These are phyloP conservation scores for Nannochloropsis gaditana DNA, from an alignment of 108 stramenopile species.

Conservation along the genomic window DNA sequence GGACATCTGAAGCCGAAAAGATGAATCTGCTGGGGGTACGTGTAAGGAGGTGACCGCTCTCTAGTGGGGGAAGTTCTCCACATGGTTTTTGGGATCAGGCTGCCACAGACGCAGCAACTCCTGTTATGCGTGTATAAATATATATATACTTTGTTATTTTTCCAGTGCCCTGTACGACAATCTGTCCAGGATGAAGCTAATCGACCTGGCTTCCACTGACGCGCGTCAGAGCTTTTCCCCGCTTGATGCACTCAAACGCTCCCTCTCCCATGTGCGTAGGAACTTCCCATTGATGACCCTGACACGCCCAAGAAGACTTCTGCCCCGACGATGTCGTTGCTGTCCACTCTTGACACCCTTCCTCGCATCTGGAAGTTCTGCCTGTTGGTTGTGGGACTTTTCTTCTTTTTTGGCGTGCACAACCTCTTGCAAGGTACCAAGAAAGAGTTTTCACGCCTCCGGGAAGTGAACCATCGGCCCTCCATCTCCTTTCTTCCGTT, in stretches of 20 bases:
- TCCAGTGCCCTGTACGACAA: too few relatives aligned
- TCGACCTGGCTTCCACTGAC: too few relatives aligned
- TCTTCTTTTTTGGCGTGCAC: constrained; percentile 32
- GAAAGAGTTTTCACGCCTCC: too few relatives aligned
- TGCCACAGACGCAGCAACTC: too few relatives aligned
- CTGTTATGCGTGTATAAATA: too few relatives aligned
- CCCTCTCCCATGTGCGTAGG: neutral
- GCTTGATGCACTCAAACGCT: neutral
- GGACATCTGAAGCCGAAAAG: neutral
- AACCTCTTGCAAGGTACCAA: constrained; percentile 26
- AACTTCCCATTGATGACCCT: neutral
- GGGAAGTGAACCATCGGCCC: too few relatives aligned
- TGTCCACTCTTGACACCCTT: neutral
- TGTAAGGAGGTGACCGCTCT: neutral
- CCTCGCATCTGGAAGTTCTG: constrained; percentile 6
- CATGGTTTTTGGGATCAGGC: too few relatives aligned
- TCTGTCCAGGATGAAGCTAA: too few relatives aligned
- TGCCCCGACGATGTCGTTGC: neutral
- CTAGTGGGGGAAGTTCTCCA: too few relatives aligned
- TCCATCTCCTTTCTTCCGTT: too few relatives aligned
- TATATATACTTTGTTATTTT: too few relatives aligned
- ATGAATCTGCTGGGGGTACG: neutral
- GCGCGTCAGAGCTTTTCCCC: neutral
- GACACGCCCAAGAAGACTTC: neutral
- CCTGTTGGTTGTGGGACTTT: constrained; percentile 18